Conservation (phyloP, 371 early-diverging fungal genomes). For the Syncephalastrum contaminatum region DNA sequence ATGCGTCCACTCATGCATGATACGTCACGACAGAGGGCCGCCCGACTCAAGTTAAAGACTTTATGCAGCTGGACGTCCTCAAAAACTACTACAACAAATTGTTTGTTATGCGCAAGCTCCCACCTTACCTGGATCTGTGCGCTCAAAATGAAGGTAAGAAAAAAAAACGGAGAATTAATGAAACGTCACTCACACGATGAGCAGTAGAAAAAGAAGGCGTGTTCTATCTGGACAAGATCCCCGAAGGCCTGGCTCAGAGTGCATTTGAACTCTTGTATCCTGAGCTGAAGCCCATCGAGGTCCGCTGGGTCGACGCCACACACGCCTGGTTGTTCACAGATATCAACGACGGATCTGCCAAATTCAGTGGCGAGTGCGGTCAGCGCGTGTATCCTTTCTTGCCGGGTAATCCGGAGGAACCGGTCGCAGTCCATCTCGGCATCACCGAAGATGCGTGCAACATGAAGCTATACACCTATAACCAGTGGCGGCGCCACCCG, state of each 20-base stretch:
- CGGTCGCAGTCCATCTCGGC: no score
- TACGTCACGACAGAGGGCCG: no score
- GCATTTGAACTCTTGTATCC: slow-evolving; percentile 46
- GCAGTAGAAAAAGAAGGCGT: neutral
- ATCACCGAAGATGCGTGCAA: no score
- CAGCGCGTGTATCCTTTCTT: no score
- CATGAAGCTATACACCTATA: no score
- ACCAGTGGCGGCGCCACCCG: no score
- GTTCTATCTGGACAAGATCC: slow-evolving; percentile 48
- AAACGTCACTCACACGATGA: slow-evolving; percentile 13
- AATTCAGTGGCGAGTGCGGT: no score
- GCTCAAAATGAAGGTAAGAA: neutral
- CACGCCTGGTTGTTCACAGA: slow-evolving; percentile 39
- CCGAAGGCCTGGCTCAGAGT: slow-evolving; percentile 26
- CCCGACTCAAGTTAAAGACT: no score
- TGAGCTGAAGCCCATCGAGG: slow-evolving; percentile 32
- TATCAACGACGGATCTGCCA: no score
- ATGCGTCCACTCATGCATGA: no score
- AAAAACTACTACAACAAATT: slow-evolving; percentile 42
- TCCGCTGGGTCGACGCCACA: slow-evolving; percentile 44
- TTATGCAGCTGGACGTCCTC: slow-evolving; percentile 3
- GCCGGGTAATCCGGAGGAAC: no score
- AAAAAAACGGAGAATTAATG: slow-evolving; percentile 28
- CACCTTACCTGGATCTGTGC: slow-evolving; percentile 45
- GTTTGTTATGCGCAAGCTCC: slow-evolving; percentile 48